Percentiles rank a stretch among this genome's conserved stretches.
Conservation (phyloP, 352 stramenopile species). For the Phytophthora europaea region DNA sequence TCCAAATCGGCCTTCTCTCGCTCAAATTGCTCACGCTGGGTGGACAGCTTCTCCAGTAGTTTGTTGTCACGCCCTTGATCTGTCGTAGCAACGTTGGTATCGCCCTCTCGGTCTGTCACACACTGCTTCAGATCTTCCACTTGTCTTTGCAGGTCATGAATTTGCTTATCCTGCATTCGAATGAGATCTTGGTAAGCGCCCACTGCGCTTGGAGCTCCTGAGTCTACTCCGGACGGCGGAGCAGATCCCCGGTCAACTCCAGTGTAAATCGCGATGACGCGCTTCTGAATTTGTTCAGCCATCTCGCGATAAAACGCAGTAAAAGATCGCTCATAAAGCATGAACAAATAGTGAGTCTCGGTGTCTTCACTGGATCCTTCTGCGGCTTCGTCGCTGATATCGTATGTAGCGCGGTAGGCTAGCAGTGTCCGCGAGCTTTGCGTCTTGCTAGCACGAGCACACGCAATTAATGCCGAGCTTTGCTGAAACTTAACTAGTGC, state of each 20-base stretch:
- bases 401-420: slow-evolving; percentile 45
- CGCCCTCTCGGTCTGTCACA: not conserved
- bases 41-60: slow-evolving; percentile 15
- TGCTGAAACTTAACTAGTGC: slow-evolving; percentile 77
- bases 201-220: slow-evolving; percentile 37
- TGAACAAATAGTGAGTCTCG: slow-evolving; percentile 62
- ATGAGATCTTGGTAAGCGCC: slow-evolving; percentile 84
- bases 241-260: slow-evolving; percentile 33
- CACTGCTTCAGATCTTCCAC: slow-evolving; percentile 31
- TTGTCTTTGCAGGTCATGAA: slow-evolving; percentile 63
- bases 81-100: not conserved
- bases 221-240: slow-evolving; percentile 15
- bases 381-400: slow-evolving; percentile 27
- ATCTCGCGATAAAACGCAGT: slow-evolving; percentile 58
- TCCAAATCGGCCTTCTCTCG: slow-evolving; percentile 49
- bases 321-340: slow-evolving; percentile 79
- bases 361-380: slow-evolving; percentile 12
- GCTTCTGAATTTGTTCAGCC: slow-evolving; percentile 67
- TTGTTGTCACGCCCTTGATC: slow-evolving; percentile 4
- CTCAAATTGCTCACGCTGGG: slow-evolving; percentile 38
- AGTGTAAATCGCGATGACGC: slow-evolving; percentile 75
- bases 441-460: slow-evolving; percentile 47
- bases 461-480: slow-evolving; percentile 54
- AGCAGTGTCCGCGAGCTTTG: slow-evolving; percentile 56
- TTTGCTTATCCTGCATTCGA: slow-evolving; percentile 82